phyloP scores from a whole-genome alignment of 140 eudicot species.

The Bidens hawaiensis region DNA sequence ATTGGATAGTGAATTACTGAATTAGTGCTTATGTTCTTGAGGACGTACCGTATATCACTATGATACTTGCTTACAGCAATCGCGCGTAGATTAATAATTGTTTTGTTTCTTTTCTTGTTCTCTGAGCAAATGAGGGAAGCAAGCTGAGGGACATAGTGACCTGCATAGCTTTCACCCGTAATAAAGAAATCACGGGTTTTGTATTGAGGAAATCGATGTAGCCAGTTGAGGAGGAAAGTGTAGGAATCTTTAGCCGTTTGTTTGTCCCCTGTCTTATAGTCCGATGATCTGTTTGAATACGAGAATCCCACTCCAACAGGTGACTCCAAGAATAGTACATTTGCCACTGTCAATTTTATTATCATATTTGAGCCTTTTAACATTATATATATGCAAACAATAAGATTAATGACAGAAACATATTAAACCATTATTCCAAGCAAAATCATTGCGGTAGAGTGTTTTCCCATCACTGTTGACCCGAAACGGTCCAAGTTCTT shows the following conservation, averaged over 20 bases:
- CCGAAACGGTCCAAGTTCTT: too few relatives aligned
- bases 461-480: constrained; percentile 57
- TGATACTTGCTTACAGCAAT: constrained; percentile 36
- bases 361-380: background rate
- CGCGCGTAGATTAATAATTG: constrained; percentile 41
- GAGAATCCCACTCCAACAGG: too few relatives aligned
- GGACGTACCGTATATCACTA: background rate
- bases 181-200: too few relatives aligned
- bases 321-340: constrained; percentile 58
- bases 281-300: too few relatives aligned
- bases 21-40: background rate
- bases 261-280: too few relatives aligned
- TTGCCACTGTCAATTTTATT: constrained; percentile 46
- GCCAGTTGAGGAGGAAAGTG: too few relatives aligned
- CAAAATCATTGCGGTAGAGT: constrained; percentile 33
- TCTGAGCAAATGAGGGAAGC: too few relatives aligned
- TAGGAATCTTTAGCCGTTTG: too few relatives aligned
- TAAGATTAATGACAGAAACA: background rate
- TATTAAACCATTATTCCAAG: constrained; percentile 50
- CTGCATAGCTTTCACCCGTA: too few relatives aligned
- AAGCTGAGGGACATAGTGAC: too few relatives aligned
- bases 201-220: too few relatives aligned
- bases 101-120: constrained; percentile 32
- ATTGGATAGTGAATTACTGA: background rate
- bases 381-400: background rate